Evolutionary conservation across 2,329 filamentous ascomycete species (phyloP), one percentile per base, ranked within the genome.

Genomic region (Aschersonia sp.): DNA sequence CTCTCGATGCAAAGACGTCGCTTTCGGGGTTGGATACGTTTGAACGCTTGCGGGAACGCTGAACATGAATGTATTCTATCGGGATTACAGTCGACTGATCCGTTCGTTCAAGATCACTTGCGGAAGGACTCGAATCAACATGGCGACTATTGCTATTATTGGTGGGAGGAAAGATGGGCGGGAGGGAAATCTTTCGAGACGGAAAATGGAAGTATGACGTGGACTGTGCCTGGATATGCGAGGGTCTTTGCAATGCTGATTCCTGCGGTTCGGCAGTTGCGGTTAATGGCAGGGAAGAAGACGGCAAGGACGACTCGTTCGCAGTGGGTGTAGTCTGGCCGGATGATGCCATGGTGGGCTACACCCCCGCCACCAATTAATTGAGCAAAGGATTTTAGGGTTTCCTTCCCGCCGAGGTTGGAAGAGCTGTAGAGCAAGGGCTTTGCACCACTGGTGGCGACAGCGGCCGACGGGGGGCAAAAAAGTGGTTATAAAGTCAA

Each of bases 91-190:
- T 59, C 31, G 74, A 71, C 49, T 78, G 73, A 61, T 72, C 82
- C 49, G 79, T 71, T 58, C 73, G 72, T 50, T 79, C 77, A 52
- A 75, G 71, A 60, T 76, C 71, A 52, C 70, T 69, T 48, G 74
- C 71, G 51, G 73, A 75, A 31, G 74, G 75, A 53, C 76, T 75
- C 35, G 80, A 71, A 56, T 84, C 78, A 49, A 73, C 73, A 60
- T 77, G 71, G 48, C 73, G 70, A 53, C 72, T 70, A 61, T 83
- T 84, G 51, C 73, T 74, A 54, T 63, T 63, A 51, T 60, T 54
- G 48, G 62, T 50, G 38, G 57, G 59, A 47, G 55, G 59, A 48
- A 54, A 52, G 45, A 59, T 59, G 31, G 70, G 65, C 47, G 71
- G 68, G 52, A 74, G 69, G 50, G 71, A 67, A 51, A 77, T 59